Conservation (phyloP, 2,329 filamentous ascomycete genomes). For the Allantophomopsis lycopodina region DNA sequence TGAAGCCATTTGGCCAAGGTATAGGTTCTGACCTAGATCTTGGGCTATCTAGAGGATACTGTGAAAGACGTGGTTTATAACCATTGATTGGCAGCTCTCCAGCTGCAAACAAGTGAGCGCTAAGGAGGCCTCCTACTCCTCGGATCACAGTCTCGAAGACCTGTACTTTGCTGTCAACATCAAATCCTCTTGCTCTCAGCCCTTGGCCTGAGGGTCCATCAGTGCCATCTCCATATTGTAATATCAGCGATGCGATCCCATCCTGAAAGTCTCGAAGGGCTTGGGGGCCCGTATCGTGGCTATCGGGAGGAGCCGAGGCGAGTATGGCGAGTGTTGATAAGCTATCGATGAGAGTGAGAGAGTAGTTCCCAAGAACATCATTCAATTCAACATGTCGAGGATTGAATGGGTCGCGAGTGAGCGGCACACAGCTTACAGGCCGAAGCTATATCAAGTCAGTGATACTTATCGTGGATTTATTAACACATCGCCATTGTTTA, state of each 20-base stretch:
- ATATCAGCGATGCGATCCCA: constrained; percentile 61
- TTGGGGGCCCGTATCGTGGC: constrained; percentile 37
- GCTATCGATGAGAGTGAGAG: constrained; percentile 87
- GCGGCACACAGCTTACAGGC: constrained; percentile 69
- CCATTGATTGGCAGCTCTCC: constrained; percentile 79
- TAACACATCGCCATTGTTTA: too few species aligned
- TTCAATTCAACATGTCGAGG: constrained; percentile 76
- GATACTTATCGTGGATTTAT: too few species aligned
- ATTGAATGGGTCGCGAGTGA: constrained; percentile 72
- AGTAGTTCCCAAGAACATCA: constrained; percentile 95
- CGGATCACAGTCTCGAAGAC: constrained; percentile 97
- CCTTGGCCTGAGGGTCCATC: constrained; percentile 55
- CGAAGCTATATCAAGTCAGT: constrained; percentile 41
- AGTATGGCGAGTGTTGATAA: constrained; percentile 88
- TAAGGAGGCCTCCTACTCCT: constrained; percentile 79
- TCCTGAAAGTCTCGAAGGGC: constrained; percentile 66
- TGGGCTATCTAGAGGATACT: too few species aligned
- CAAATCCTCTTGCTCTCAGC: constrained; percentile 65
- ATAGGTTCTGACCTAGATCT: constrained; percentile 27
- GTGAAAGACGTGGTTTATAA: constrained; percentile 39
- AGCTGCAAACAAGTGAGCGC: constrained; percentile 84
- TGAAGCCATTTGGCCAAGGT: constrained; percentile 61
- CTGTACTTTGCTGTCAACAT: constrained; percentile 95
- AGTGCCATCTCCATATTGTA: constrained; percentile 77
- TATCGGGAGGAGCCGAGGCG: constrained; percentile 55